Conservation (phyloP, 2,329 filamentous ascomycete species). For the Paraphoma chrysanthemicola region DNA sequence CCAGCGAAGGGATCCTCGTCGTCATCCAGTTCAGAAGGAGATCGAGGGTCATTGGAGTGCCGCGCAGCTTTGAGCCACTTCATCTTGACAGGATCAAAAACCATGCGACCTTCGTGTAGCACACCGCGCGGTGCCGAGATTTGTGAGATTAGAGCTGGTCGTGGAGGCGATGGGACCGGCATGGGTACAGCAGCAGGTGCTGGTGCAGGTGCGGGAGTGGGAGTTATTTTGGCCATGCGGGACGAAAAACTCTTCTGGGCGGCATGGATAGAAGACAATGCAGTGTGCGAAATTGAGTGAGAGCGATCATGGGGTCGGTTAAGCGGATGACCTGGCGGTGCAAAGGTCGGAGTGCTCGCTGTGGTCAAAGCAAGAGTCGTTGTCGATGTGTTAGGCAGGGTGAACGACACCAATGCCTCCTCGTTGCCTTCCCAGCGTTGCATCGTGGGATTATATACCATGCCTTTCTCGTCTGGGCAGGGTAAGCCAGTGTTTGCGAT, state of each 20-base stretch:
- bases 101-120: conserved; percentile 96
- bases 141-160: conserved; percentile 86
- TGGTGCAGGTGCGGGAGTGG: conserved; percentile 18
- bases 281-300: conserved; percentile 53
- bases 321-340: conserved; percentile 37
- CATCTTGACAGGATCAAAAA: conserved; percentile 97
- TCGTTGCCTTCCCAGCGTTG: conserved; percentile 98
- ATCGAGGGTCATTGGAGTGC: conserved; percentile 39
- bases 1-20: conserved; percentile 95
- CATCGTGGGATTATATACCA: conserved; percentile 90
- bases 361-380: conserved; percentile 49
- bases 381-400: conserved; percentile 54
- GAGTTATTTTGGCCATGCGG: conserved; percentile 41
- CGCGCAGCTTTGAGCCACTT: conserved; percentile 85
- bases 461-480: conserved; percentile 80
- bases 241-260: conserved; percentile 51
- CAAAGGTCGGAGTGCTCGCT: conserved; percentile 50
- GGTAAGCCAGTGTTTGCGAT: neutral
- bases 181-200: conserved; percentile 54
- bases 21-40: conserved; percentile 70
- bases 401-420: conserved; percentile 80
- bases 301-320: conserved; percentile 43
- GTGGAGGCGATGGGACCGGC: conserved; percentile 59
- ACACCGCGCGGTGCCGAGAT: conserved; percentile 82
- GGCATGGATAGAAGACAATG: conserved; percentile 38